phyloP scores from a whole-genome alignment of 1,139 yeast genomes.

The Yamadazyma oceani region DNA sequence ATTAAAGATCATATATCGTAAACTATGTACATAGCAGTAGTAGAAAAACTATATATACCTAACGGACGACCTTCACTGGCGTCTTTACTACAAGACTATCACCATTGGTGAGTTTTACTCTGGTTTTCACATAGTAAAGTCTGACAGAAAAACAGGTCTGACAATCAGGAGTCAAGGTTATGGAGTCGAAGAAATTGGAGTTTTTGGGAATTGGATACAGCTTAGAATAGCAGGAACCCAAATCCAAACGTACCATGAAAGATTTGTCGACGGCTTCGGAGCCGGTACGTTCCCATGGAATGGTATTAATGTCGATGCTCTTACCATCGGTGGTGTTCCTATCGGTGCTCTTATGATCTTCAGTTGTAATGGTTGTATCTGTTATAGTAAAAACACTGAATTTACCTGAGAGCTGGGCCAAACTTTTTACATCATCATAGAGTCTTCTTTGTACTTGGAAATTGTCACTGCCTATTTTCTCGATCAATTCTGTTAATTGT shows the following conservation, averaged over 20 bases:
- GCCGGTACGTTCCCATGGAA: conserved; percentile 26
- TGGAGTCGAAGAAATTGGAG: conserved; percentile 26
- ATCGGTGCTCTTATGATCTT: no score
- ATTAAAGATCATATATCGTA: no score
- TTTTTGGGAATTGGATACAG: conserved; percentile 19
- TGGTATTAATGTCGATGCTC: conserved; percentile 21
- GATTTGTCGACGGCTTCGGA: conserved; percentile 14
- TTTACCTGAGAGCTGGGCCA: conserved; percentile 30
- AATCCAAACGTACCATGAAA: conserved; percentile 27
- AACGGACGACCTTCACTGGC: conserved; percentile 29
- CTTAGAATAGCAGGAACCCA: conserved; percentile 28
- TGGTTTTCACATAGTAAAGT: conserved; percentile 43
- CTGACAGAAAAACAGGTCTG: conserved; percentile 58
- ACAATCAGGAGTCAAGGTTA: conserved; percentile 55
- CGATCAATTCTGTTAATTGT: conserved; percentile 31
- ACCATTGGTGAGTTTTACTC: conserved; percentile 32
- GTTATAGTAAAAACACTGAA: conserved; percentile 11
- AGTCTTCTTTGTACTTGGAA: conserved; percentile 37
- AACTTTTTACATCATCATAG: conserved; percentile 37
- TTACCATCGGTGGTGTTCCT: no score
- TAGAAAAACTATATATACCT: no score
- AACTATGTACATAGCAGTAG: no score
- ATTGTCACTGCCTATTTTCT: conserved; percentile 35
- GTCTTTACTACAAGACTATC: conserved; percentile 36
- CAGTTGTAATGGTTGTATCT: conserved; percentile 1